phyloP scores from a whole-genome alignment of 306 rosid species.

The Rosa rugosa region DNA sequence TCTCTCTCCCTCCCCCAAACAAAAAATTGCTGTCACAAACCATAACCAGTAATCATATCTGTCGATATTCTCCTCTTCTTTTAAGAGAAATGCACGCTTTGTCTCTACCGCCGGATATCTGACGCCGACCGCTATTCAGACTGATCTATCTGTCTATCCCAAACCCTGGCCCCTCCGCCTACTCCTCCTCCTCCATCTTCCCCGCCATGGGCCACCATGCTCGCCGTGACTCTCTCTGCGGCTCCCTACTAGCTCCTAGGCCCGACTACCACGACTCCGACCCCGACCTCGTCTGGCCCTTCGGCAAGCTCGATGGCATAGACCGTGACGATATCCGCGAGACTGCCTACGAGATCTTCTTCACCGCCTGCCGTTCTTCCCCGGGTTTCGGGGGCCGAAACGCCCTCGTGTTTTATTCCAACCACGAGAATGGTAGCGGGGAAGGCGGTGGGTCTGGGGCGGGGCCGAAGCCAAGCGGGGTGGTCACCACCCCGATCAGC shows the following conservation, averaged over 20 bases:
- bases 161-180: conserved; percentile 2
- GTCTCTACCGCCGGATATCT: conserved; percentile 38
- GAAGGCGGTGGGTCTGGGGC: conserved; percentile 15
- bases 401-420: conserved; percentile 48
- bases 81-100: conserved; percentile 37
- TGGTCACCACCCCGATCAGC: conserved; percentile 74
- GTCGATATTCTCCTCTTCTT: conserved; percentile 19
- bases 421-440: conserved; percentile 17
- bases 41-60: conserved; percentile 22
- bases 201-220: conserved; percentile 73
- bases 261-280: conserved; percentile 35
- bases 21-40: conserved; percentile 48
- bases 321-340: conserved; percentile 60
- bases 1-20: conserved; percentile 3
- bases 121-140: conserved; percentile 2
- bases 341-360: conserved; percentile 87
- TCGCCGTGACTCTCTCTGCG: conserved; percentile 65
- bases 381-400: conserved; percentile 80
- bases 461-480: conserved; percentile 34
- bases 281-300: conserved; percentile 53
- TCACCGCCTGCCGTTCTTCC: conserved; percentile 78
- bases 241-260: conserved; percentile 34
- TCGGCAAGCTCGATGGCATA: conserved; percentile 48
- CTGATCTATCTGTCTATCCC: not conserved
- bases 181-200: conserved; percentile 20